These are phyloP conservation scores for Monosporascus ibericus DNA, from an alignment of 2,329 filamentous ascomycete species.

Conservation along the genomic window DNA sequence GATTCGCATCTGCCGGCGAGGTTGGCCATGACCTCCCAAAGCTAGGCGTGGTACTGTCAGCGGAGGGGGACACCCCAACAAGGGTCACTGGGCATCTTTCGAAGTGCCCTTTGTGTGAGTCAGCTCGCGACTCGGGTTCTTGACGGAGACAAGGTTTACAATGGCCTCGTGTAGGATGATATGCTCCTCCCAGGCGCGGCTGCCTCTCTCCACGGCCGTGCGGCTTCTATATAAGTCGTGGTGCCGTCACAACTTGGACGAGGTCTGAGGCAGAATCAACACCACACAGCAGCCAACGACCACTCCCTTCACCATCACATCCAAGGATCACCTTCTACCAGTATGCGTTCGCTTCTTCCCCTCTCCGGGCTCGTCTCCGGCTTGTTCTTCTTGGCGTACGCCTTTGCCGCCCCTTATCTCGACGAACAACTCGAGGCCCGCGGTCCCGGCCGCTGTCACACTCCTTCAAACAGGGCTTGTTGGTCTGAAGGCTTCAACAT, in stretches of 20 bases:
- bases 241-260: background rate
- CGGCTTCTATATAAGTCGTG: background rate
- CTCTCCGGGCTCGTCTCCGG: background rate
- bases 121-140: background rate
- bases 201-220: background rate
- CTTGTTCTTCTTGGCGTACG: background rate
- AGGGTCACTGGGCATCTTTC: background rate
- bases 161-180: background rate
- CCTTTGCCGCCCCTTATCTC: slow-evolving; percentile 4
- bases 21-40: background rate
- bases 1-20: background rate
- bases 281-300: background rate
- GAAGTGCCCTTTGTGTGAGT: background rate
- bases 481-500: slow-evolving; percentile 19
- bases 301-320: no score
- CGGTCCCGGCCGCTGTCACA: slow-evolving; percentile 9
- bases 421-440: slow-evolving; percentile 3
- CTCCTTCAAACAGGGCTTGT: slow-evolving; percentile 17
- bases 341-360: background rate
- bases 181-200: no score
- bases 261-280: background rate
- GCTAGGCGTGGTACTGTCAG: background rate
- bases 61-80: background rate
- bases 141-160: background rate
- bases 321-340: background rate